Evolutionary conservation across 2,329 filamentous ascomycete species (phyloP), one percentile per base, ranked within the genome.

Genomic region (Ascochyta koolunga): DNA sequence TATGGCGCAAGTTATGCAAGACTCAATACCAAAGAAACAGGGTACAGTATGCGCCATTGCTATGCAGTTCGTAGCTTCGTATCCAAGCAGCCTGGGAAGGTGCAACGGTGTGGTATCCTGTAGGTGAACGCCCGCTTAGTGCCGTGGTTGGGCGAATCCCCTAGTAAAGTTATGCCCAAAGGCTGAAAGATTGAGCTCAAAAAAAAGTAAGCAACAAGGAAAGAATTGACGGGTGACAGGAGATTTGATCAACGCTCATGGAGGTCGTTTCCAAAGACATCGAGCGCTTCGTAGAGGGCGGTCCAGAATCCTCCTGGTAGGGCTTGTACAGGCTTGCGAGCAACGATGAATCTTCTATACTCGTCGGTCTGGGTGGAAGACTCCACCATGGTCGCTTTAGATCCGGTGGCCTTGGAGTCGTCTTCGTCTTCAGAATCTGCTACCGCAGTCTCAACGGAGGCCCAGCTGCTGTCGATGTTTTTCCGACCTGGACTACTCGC

Each of bases 211-310:
- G 10, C 13, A 36, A 41, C 5, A 31, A 31, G 35, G 18, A 18
- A 49, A 33, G 24, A 1, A 5, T 13, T 9, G 36, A 18, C 11
- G 2, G 15, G n/a, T 13, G 18, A 16, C 18, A 21, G 11, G 37
- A 21, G 6, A 24, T 6, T 21, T 22, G 15, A 36, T 50, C 36
- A 54, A 16, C 39, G 51, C 36, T 54, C 51, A 15, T 54, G 51
- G 29, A 56, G 32, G 29, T 56, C 42, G 4, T 51, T 50, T 9
- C 64, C 59, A 50, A 67, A 56, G 2, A 50, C 45, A 33, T 69
- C 66, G 15, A 69, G 38, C 0, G 66, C 65, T 16, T 65, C 60
- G 5, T 56, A 61, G 37, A 69, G 44, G 0, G 62, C 59, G 13
- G 51, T 37, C 66, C 66, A 69, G 41, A 69, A 66, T 43, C 60